Base-by-base conservation (phyloP, 2,329 filamentous ascomycete species). In the Aplosporella prunicola region DNA sequence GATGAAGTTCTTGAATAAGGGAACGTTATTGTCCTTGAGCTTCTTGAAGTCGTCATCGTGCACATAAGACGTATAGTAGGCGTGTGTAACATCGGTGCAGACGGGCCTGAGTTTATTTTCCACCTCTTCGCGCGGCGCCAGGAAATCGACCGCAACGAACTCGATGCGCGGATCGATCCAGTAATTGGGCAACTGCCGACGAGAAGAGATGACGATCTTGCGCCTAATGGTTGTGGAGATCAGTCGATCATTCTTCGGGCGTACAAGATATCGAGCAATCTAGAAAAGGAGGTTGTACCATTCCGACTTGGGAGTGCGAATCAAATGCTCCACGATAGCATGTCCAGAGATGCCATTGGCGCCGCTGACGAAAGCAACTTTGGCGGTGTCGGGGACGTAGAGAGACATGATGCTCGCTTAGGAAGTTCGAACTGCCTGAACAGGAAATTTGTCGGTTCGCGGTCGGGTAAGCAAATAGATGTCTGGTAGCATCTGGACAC, bases 291-390 rank as follows among this genome's bases (percentile, higher is more conserved):
- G 26, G 8, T n/a, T 14, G 7, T 29, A 29, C 33, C 25, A 35
- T 23, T 35, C 33, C 16, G 33, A 10, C 17, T 51, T 47, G 1
- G 53, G 49, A 9, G 43, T 43, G 5, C 47, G 40, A n/a, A 49
- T 42, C 5, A 62, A 42, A 27, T 60, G 47, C 38, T 61, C 56
- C 11, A 61, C 40, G 11, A 62, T 51, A 1, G 56, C 52, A 32
- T 45, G 43, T 5, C 58, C 58, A 28, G 45, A 56, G 26, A 61
- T 56, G 16, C 58, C 57, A 42, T 59, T 60, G 10, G 37, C 48
- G 20, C 56, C 57, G 5, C 56, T 54, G 14, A 60, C 48, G 28
- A 61, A 54, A 5, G 57, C 57, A 5, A 51, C 49, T 32, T 57
- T 58, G 6, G 34, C 16, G 2, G 22, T 15, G 2, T 35, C 20